Conservation (phyloP, 805 yeast species). For the Kazachstania psychrophila region DNA sequence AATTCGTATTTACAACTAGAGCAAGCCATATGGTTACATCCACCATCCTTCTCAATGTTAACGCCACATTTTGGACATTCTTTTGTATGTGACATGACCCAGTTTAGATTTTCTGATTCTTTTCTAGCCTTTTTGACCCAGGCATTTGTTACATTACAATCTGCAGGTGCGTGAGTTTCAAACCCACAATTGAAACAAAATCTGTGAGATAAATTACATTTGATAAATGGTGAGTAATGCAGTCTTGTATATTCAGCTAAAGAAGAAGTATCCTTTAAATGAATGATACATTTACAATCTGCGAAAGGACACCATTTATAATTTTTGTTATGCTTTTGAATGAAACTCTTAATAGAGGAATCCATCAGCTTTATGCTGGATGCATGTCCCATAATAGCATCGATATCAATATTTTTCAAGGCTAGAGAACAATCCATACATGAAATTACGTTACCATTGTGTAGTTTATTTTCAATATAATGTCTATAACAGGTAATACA, state of each 20-base stretch:
- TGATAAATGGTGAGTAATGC: conserved; percentile 51
- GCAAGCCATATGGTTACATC: conserved; percentile 95
- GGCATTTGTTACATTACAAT: conserved; percentile 54
- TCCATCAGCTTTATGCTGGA: conserved; percentile 26
- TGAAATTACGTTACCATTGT: conserved; percentile 39
- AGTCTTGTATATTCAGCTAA: conserved; percentile 21
- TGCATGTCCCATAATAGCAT: conserved; percentile 32
- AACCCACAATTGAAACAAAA: conserved; percentile 72
- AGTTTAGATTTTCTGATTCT: conserved; percentile 79
- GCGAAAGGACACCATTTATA: conserved; percentile 80
- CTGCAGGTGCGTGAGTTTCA: conserved; percentile 78
- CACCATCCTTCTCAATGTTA: conserved; percentile 86
- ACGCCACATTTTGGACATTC: conserved; percentile 76
- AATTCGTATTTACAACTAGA: conserved; percentile 66
- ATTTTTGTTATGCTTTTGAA: conserved; percentile 39
- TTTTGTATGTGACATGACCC: conserved; percentile 81
- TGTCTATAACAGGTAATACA: conserved; percentile 61
- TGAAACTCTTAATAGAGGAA: conserved; percentile 39
- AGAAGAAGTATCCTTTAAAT: conserved; percentile 28
- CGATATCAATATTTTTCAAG: conserved; percentile 32
- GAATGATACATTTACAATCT: conserved; percentile 58
- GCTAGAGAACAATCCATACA: conserved; percentile 57
- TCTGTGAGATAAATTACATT: conserved; percentile 54
- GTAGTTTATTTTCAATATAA: conserved; percentile 43
- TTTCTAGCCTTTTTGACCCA: conserved; percentile 80